These are phyloP conservation scores for Pseudogymnoascus sp. DNA, from an alignment of 2,329 filamentous ascomycete species.

Conservation along the genomic window DNA sequence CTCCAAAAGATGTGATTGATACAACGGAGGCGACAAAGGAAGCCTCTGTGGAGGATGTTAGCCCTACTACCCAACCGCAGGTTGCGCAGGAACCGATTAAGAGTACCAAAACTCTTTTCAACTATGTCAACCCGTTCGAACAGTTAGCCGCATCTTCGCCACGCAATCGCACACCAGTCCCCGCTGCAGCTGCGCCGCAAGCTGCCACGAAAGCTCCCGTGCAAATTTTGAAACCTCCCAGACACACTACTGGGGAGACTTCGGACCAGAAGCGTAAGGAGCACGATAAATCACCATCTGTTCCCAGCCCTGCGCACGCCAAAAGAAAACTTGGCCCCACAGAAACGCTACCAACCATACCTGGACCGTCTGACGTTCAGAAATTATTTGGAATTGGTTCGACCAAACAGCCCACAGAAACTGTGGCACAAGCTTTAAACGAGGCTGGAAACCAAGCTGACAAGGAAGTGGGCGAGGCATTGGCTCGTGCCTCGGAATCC, in stretches of 20 bases:
- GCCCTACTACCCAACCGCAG: conserved; percentile 13
- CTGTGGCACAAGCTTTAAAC: conserved; percentile 62
- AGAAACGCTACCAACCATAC: conserved; percentile 21
- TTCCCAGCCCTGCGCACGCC: conserved; percentile 21
- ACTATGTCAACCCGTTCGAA: conserved; percentile 67
- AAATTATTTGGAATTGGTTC: conserved; percentile 28
- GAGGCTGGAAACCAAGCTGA: conserved; percentile 56
- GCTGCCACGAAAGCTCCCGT: conserved; percentile 21
- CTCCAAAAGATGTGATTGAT: conserved; percentile 30
- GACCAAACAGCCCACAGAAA: conserved; percentile 44
- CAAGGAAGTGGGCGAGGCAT: conserved; percentile 56
- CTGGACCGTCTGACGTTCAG: conserved; percentile 32
- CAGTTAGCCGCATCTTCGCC: conserved; percentile 60
- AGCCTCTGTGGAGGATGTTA: conserved; percentile 34
- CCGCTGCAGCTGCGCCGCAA: conserved; percentile 33
- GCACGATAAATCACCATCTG: conserved; percentile 19
- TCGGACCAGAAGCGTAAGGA: conserved; percentile 26
- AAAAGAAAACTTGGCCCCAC: conserved; percentile 25
- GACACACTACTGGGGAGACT: conserved; percentile 19
- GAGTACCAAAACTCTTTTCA: conserved; percentile 43
- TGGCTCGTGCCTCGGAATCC: conserved; percentile 37
- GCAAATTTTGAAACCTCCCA: conserved; percentile 28
- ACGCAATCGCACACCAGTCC: conserved; percentile 48
- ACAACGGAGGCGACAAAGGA: conserved; percentile 39
- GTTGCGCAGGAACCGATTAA: conserved; percentile 15